Evolutionary conservation across 179 eudicot species (phyloP), one percentile per base, ranked within the genome.

Genomic region (Carnegiea gigantea): DNA sequence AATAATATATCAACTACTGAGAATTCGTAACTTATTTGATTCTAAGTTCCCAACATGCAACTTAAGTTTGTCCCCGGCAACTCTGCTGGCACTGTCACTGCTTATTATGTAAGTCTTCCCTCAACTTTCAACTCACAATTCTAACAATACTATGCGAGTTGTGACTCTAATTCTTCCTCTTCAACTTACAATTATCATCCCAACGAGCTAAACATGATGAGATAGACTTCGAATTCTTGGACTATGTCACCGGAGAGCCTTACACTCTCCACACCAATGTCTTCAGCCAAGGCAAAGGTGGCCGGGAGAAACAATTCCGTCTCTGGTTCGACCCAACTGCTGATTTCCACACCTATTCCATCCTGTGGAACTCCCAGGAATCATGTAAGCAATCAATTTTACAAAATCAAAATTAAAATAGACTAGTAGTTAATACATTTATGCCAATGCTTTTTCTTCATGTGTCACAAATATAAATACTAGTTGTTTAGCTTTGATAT

Each of bases 181-280:
- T 64, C 13, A 5, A 40, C 21, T 68, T 57, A 14, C 88, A 86
- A 86, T 77, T 86, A 74, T 83, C 88, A 4, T 86, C 88, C 46
- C 81, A 73, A 82, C 86, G 88, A 72, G 64, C 72, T 73, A 38
- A 64, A 0, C 88, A 86, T 48, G 85, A 86, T 64, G 88, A 83
- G 75, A 77, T 86, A 43, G 88, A 86, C 75, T 77, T 83, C 4
- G 88, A 86, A 49, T 86, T 86, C 81, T 59, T 86, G 70, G 88
- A 86, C 49, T 83, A 86, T 8, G 77, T 67, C 38, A 49, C 82
- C 17, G 84, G 88, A 3, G 77, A 86, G 79, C 88, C 88, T 67
- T 86, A 86, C 73, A 86, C 88, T 21, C 83, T 85, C 68, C 88
- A 85, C 81, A 85, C 85, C 17, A 85, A 86, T 21, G 77, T 86